phyloP scores from a whole-genome alignment of 2,329 filamentous ascomycete species.

The Exophiala oligosperma region DNA sequence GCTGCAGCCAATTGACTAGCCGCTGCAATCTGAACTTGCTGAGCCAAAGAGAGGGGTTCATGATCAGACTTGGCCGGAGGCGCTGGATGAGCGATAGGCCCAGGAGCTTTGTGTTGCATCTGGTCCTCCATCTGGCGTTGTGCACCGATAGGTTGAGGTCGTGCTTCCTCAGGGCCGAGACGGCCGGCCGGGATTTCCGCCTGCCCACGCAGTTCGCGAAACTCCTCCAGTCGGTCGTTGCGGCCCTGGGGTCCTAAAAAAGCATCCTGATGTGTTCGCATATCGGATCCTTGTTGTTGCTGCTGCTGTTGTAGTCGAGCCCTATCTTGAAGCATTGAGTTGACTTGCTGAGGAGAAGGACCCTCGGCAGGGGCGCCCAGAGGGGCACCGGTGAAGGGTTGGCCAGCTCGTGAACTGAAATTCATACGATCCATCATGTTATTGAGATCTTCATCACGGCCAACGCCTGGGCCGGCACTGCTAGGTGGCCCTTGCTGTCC shows the following conservation, averaged over 20 bases:
- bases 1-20: conserved; percentile 34
- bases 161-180: conserved; percentile 40
- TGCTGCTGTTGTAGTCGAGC: conserved; percentile 50
- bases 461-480: conserved; percentile 32
- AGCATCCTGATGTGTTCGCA: conserved; percentile 39
- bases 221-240: conserved; percentile 75
- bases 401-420: conserved; percentile 52
- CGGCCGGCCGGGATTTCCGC: conserved; percentile 53
- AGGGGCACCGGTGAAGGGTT: conserved; percentile 49
- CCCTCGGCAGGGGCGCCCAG: conserved; percentile 47
- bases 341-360: conserved; percentile 56
- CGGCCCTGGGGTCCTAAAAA: conserved; percentile 53
- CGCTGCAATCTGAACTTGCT: conserved; percentile 78
- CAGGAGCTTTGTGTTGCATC: conserved; percentile 15
- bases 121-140: conserved; percentile 33
- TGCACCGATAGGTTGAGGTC: conserved; percentile 40
- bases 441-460: conserved; percentile 72
- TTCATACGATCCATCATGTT: conserved; percentile 66
- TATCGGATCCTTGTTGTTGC: conserved; percentile 36
- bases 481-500: conserved; percentile 10
- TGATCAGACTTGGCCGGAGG: conserved; percentile 39
- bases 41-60: conserved; percentile 66
- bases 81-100: conserved; percentile 16
- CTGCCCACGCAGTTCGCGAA: conserved; percentile 74
- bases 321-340: conserved; percentile 61